Conservation (phyloP, 177 flowering plant species). For the Vitis hybrid region DNA sequence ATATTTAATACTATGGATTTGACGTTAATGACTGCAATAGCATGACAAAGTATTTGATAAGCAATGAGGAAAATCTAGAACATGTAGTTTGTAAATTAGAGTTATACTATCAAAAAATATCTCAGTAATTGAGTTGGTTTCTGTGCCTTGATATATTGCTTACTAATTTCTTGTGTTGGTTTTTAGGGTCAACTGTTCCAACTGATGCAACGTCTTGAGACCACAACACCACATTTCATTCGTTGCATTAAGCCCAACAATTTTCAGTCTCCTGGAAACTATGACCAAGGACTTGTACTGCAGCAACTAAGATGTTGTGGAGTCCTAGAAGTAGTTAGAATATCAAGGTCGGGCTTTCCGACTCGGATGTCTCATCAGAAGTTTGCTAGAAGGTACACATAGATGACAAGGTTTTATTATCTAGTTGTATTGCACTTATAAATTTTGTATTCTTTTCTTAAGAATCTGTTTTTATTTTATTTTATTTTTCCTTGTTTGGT, state of each 20-base stretch:
- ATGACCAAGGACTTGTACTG: conserved; percentile 87
- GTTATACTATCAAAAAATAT: background rate
- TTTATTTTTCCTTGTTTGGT: background rate
- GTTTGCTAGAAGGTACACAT: conserved; percentile 84
- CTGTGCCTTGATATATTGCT: background rate
- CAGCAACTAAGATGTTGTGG: conserved; percentile 99
- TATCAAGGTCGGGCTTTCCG: conserved; percentile 97
- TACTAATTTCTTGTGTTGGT: conserved; percentile 1
- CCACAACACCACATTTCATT: conserved; percentile 94
- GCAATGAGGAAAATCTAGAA: background rate
- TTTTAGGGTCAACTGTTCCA: conserved; percentile 87
- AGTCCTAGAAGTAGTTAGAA: conserved; percentile 97
- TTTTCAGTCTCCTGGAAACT: conserved; percentile 74
- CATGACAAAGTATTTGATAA: background rate
- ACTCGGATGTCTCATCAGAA: conserved; percentile 98
- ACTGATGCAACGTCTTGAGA: conserved; percentile 92
- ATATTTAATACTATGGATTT: background rate
- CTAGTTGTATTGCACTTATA: background rate
- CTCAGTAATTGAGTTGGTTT: background rate
- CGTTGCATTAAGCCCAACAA: conserved; percentile 97
- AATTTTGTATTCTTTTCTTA: background rate
- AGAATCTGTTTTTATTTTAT: background rate
- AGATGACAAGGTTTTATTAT: background rate
- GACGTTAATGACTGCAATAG: background rate
- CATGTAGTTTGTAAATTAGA: background rate